phyloP scores from a whole-genome alignment of 345 rosid species.

The Chamaenerion angustifolium region DNA sequence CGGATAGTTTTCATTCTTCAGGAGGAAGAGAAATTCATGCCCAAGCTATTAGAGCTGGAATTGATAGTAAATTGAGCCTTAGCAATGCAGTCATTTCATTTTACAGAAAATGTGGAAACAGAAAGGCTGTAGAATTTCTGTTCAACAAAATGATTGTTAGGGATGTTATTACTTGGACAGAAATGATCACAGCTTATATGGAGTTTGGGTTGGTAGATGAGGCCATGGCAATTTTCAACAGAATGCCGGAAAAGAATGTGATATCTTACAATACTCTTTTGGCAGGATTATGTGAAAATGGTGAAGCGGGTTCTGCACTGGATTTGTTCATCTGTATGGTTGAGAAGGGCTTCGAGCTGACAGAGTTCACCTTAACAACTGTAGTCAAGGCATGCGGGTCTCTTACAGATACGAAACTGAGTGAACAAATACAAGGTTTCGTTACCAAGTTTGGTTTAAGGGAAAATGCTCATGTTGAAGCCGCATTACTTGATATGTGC shows the following conservation, averaged over 20 bases:
- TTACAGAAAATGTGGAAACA: slow-evolving; percentile 36
- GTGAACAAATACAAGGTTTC: slow-evolving; percentile 71
- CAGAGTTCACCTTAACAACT: slow-evolving; percentile 54
- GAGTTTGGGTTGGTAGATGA: slow-evolving; percentile 46
- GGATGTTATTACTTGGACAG: slow-evolving; percentile 57
- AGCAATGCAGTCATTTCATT: slow-evolving; percentile 55
- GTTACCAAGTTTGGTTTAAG: slow-evolving; percentile 43
- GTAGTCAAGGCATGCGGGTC: slow-evolving; percentile 55
- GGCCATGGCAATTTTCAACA: slow-evolving; percentile 45
- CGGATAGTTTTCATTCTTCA: slow-evolving; percentile 20
- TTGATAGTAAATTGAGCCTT: slow-evolving; percentile 42
- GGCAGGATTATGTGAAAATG: slow-evolving; percentile 53
- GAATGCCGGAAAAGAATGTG: slow-evolving; percentile 48
- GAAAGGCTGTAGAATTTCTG: slow-evolving; percentile 27
- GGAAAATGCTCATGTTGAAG: slow-evolving; percentile 42
- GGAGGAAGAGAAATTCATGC: slow-evolving; percentile 61
- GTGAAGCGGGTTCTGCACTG: slow-evolving; percentile 34
- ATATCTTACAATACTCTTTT: slow-evolving; percentile 57
- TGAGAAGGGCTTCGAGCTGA: slow-evolving; percentile 36
- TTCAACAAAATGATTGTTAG: slow-evolving; percentile 35
- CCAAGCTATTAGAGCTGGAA: slow-evolving; percentile 40
- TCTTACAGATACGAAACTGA: slow-evolving; percentile 21
- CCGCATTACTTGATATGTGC: slow-evolving; percentile 73
- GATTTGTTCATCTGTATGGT: slow-evolving; percentile 41
- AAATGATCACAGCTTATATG: slow-evolving; percentile 53